Evolutionary conservation across 2,329 filamentous ascomycete genomes (phyloP).

Genomic region (Curvularia sp.): DNA sequence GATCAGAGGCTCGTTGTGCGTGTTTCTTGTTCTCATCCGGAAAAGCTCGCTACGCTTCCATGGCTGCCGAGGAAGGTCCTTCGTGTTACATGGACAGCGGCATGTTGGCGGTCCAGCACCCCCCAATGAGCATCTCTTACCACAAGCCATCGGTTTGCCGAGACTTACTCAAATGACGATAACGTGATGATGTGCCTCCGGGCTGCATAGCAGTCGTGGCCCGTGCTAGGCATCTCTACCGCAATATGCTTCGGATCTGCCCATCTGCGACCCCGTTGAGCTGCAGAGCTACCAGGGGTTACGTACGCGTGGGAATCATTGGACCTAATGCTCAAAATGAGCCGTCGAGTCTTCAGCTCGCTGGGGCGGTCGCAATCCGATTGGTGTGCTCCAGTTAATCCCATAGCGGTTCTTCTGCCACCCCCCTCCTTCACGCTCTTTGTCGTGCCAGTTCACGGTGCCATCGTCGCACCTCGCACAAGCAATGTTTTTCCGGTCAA

Average conservation of each 20-base stretch:
- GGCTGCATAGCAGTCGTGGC: slow-evolving; percentile 10
- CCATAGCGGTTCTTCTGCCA: slow-evolving; percentile 16
- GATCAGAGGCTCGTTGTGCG: slow-evolving; percentile 8
- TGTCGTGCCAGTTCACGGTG: slow-evolving; percentile 20
- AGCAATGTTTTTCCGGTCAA: slow-evolving; percentile 24
- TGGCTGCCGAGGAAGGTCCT: slow-evolving; percentile 15
- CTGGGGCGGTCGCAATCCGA: slow-evolving; percentile 18
- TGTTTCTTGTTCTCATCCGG: neutral
- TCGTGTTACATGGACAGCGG: slow-evolving; percentile 9
- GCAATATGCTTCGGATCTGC: slow-evolving; percentile 20
- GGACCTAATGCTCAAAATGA: slow-evolving; percentile 14
- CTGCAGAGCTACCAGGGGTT: slow-evolving; percentile 23
- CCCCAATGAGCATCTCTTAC: slow-evolving; percentile 7
- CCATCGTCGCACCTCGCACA: slow-evolving; percentile 23
- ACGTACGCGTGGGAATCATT: slow-evolving; percentile 17
- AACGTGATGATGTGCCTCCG: slow-evolving; percentile 21
- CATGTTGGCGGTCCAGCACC: slow-evolving; percentile 14
- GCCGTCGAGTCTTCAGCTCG: slow-evolving; percentile 24
- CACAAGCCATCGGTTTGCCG: slow-evolving; percentile 22
- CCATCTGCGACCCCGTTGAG: slow-evolving; percentile 31
- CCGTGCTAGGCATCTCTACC: slow-evolving; percentile 19
- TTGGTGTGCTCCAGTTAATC: slow-evolving; percentile 25
- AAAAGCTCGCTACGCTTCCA: slow-evolving; percentile 22
- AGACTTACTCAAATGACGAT: slow-evolving; percentile 28
- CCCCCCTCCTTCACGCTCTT: slow-evolving; percentile 8